phyloP scores from a whole-genome alignment of 1,139 yeast species.

The Geotrichum candidum region DNA sequence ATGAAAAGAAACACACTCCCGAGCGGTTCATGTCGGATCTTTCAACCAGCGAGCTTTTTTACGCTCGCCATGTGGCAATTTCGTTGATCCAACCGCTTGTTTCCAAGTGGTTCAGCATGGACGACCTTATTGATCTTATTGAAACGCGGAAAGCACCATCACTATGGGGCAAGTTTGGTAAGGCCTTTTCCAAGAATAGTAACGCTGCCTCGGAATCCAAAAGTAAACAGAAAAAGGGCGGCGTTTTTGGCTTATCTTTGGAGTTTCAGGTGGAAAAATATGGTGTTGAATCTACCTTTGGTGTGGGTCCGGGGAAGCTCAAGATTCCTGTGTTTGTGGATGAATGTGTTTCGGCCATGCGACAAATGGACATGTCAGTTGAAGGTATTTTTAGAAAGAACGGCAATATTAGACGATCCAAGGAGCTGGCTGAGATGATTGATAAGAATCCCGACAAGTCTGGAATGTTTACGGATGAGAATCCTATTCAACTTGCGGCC shows the following conservation, averaged over 20 bases:
- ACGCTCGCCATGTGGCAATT: slow-evolving; percentile 62
- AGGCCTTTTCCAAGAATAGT: slow-evolving; percentile 37
- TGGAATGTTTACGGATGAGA: slow-evolving; percentile 70
- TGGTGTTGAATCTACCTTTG: slow-evolving; percentile 82
- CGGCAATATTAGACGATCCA: slow-evolving; percentile 83
- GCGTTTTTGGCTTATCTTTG: slow-evolving; percentile 78
- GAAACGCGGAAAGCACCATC: slow-evolving; percentile 48
- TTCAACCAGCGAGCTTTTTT: slow-evolving; percentile 52
- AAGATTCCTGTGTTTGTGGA: slow-evolving; percentile 83
- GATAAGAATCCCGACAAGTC: slow-evolving; percentile 67
- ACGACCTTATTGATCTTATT: slow-evolving; percentile 49
- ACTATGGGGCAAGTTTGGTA: slow-evolving; percentile 69
- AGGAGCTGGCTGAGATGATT: slow-evolving; percentile 67
- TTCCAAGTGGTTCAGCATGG: slow-evolving; percentile 40
- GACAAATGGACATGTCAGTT: slow-evolving; percentile 90
- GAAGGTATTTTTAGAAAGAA: slow-evolving; percentile 96
- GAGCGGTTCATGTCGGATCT: slow-evolving; percentile 64
- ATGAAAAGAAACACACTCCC: slow-evolving; percentile 17
- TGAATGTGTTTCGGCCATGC: slow-evolving; percentile 74
- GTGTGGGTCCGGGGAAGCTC: slow-evolving; percentile 72
- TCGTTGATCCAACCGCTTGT: slow-evolving; percentile 47
- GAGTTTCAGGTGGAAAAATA: slow-evolving; percentile 63
- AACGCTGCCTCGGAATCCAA: slow-evolving; percentile 23
- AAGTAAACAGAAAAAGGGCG: slow-evolving; percentile 31
- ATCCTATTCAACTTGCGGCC: slow-evolving; percentile 91